Evolutionary conservation across 2,329 filamentous ascomycete species (phyloP).

Genomic region (Phialophora macrospora): DNA sequence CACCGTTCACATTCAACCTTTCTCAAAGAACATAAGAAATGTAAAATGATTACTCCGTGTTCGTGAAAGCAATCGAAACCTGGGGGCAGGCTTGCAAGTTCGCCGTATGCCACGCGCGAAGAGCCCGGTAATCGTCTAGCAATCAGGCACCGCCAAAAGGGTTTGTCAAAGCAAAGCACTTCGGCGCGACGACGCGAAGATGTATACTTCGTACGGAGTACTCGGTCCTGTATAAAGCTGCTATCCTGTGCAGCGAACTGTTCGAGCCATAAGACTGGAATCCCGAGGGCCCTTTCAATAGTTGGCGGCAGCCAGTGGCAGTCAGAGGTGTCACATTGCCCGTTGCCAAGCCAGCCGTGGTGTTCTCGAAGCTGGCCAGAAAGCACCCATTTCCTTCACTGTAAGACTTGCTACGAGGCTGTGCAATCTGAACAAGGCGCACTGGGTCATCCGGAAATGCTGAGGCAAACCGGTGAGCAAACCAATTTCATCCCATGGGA

Average conservation of each 20-base stretch:
- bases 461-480: constrained; percentile 10
- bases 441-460: not conserved
- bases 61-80: not conserved
- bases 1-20: not conserved
- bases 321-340: not conserved
- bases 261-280: not conserved
- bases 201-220: not conserved
- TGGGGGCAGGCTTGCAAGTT: not conserved
- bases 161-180: not conserved
- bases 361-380: not conserved
- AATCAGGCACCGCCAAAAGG: not conserved
- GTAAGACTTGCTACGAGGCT: constrained; percentile 1
- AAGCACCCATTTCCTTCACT: not conserved
- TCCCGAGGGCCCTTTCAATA: not conserved
- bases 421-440: constrained; percentile 5
- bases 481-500: constrained; percentile 1
- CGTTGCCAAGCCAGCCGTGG: not conserved
- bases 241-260: not conserved
- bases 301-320: not conserved
- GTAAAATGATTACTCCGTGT: not conserved
- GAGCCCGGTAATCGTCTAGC: not conserved
- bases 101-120: not conserved
- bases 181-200: not conserved
- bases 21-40: not conserved
- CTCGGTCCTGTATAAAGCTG: not conserved